Percentiles rank a stretch among this genome's conserved stretches.
phyloP scores from a whole-genome alignment of 2,329 filamentous ascomycete species.

The Hypoxylon sp. region DNA sequence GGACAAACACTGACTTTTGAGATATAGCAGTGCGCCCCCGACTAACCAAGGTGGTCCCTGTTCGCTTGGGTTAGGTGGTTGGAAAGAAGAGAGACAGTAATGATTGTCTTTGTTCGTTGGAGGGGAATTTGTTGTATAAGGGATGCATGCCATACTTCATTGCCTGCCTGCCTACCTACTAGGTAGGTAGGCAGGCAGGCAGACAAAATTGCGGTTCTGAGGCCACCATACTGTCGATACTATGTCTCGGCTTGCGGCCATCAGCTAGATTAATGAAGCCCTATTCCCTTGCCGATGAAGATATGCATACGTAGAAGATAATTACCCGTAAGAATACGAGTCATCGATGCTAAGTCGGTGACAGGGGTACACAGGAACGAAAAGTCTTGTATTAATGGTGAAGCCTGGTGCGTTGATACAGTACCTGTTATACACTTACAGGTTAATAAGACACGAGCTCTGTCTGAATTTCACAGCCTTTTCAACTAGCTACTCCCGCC shows the following conservation, averaged over 20 bases:
- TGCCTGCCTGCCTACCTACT: no score
- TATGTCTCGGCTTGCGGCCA: neutral
- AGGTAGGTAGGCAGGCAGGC: no score
- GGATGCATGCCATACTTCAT: no score
- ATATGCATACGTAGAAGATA: neutral
- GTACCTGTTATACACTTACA: neutral
- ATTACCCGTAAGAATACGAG: neutral
- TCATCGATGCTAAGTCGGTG: neutral
- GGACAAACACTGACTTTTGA: no score
- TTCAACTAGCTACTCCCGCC: constrained; percentile 1
- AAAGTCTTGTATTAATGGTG: neutral
- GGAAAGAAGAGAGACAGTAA: no score
- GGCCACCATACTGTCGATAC: neutral
- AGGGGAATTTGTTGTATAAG: no score
- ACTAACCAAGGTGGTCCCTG: no score
- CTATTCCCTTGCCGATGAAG: neutral
- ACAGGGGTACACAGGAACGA: neutral
- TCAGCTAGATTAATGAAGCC: neutral
- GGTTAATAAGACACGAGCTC: neutral
- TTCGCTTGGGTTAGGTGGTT: no score
- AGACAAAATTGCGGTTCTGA: neutral
- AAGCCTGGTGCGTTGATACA: neutral
- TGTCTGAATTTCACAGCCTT: neutral
- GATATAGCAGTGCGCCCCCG: no score
- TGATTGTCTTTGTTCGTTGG: no score